Evolutionary conservation across 768 basidiomycete species (phyloP).

Genomic region (Rhodotorula toruloides): DNA sequence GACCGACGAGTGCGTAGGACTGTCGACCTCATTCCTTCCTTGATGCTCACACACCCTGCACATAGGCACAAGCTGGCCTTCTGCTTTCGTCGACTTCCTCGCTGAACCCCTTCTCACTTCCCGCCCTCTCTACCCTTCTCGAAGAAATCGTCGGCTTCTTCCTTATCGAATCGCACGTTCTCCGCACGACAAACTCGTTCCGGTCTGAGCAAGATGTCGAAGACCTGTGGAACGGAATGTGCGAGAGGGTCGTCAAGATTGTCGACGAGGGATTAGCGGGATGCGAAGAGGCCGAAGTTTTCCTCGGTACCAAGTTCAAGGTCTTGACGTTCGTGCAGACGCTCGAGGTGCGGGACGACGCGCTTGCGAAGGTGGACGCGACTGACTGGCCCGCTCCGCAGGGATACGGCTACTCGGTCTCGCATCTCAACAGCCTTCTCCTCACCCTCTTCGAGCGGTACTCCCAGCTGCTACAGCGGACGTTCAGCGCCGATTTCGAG

Average conservation of each 20-base stretch:
- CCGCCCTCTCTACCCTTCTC: slow-evolving; percentile 64
- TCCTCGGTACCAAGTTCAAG: slow-evolving; percentile 74
- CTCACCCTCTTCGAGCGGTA: slow-evolving; percentile 88
- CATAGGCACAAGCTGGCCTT: slow-evolving; percentile 89
- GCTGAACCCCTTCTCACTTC: slow-evolving; percentile 44
- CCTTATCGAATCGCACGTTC: slow-evolving; percentile 87
- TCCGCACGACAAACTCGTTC: slow-evolving; percentile 76
- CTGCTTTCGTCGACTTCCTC: slow-evolving; percentile 60
- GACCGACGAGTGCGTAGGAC: slow-evolving; percentile 69
- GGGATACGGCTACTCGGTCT: slow-evolving; percentile 81
- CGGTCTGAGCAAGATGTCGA: slow-evolving; percentile 87
- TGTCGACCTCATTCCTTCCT: background rate
- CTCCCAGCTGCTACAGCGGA: slow-evolving; percentile 67
- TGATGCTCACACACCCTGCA: background rate
- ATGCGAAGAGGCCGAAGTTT: slow-evolving; percentile 74
- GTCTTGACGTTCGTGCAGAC: slow-evolving; percentile 84
- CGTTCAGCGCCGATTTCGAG: slow-evolving; percentile 76
- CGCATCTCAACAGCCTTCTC: slow-evolving; percentile 73
- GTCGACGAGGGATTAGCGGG: slow-evolving; percentile 66
- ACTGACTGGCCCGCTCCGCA: slow-evolving; percentile 49
- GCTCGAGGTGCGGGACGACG: slow-evolving; percentile 78
- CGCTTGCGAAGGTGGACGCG: no score
- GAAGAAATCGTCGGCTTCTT: slow-evolving; percentile 97
- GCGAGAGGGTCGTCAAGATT: slow-evolving; percentile 64
- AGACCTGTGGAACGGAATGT: slow-evolving; percentile 86